Evolutionary conservation across 78 protist species (phyloP).

Genomic region (Dictyostelium purpureum): DNA sequence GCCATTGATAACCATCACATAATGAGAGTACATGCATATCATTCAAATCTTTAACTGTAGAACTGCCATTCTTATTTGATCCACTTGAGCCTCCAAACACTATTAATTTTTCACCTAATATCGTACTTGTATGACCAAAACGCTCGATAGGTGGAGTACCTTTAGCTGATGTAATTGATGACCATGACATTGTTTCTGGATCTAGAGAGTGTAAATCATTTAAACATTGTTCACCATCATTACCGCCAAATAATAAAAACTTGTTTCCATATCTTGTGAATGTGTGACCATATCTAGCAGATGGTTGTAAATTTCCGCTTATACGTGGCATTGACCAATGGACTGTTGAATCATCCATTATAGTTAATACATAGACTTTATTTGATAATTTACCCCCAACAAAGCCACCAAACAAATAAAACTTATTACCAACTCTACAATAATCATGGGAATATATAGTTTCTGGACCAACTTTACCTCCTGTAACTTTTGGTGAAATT

Average conservation of each 20-base stretch:
- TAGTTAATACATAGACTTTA: slow-evolving; percentile 43
- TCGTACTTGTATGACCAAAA: slow-evolving; percentile 59
- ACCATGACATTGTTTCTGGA: slow-evolving; percentile 73
- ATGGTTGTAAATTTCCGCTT: slow-evolving; percentile 19
- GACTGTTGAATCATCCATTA: slow-evolving; percentile 64
- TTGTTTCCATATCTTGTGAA: slow-evolving; percentile 64
- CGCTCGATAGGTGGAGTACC: slow-evolving; percentile 56
- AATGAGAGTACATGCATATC: slow-evolving; percentile 55
- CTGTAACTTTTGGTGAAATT: slow-evolving; percentile 57
- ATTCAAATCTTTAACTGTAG: slow-evolving; percentile 4
- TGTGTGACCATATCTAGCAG: slow-evolving; percentile 62
- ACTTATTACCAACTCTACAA: slow-evolving; percentile 75
- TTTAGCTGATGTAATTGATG: background rate
- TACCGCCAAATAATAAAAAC: slow-evolving; percentile 63
- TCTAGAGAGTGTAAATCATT: slow-evolving; percentile 44
- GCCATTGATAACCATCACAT: slow-evolving; percentile 31
- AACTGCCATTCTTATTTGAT: background rate
- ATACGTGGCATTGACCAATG: slow-evolving; percentile 73
- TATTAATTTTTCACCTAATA: slow-evolving; percentile 60
- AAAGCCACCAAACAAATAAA: slow-evolving; percentile 67
- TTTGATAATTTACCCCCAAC: slow-evolving; percentile 45
- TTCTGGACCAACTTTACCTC: slow-evolving; percentile 54
- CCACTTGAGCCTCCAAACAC: slow-evolving; percentile 46
- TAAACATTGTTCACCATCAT: slow-evolving; percentile 18
- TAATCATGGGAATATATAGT: slow-evolving; percentile 48